phyloP scores from a whole-genome alignment of 202 grass and related monocot species.

The Carex arenaria region DNA sequence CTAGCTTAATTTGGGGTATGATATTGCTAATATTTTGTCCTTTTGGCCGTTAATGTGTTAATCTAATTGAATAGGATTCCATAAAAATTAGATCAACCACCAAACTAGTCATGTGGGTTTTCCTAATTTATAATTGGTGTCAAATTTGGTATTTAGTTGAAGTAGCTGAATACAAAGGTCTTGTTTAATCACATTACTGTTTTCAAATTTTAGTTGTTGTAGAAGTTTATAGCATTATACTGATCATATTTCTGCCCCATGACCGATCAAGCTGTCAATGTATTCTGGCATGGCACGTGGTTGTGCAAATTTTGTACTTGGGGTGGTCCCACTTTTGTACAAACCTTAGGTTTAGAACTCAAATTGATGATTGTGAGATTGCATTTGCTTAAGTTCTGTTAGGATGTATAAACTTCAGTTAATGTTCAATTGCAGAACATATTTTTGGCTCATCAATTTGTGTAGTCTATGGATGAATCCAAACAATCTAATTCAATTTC shows the following conservation, averaged over 20 bases:
- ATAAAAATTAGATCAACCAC: background rate
- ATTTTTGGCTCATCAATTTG: background rate
- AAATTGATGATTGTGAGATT: background rate
- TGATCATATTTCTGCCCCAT: background rate
- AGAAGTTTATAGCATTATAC: background rate
- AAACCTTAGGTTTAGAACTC: background rate
- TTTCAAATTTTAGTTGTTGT: background rate
- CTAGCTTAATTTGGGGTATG: constrained; percentile 4
- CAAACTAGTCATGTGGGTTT: background rate
- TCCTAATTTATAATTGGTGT: background rate
- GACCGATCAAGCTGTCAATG: background rate
- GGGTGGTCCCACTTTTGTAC: background rate
- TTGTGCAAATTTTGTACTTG: background rate
- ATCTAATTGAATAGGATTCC: background rate
- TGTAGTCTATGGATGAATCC: background rate
- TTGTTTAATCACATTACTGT: background rate
- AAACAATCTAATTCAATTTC: background rate
- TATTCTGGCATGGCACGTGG: background rate
- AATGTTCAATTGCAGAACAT: background rate
- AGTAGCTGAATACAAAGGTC: background rate
- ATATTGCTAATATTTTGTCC: background rate
- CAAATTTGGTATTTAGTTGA: constrained; percentile 8
- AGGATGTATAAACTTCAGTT: background rate
- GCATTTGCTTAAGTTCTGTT: background rate
- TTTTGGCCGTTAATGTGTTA: background rate